phyloP scores from a whole-genome alignment of 345 rosid species.

The Linum lewisii region DNA sequence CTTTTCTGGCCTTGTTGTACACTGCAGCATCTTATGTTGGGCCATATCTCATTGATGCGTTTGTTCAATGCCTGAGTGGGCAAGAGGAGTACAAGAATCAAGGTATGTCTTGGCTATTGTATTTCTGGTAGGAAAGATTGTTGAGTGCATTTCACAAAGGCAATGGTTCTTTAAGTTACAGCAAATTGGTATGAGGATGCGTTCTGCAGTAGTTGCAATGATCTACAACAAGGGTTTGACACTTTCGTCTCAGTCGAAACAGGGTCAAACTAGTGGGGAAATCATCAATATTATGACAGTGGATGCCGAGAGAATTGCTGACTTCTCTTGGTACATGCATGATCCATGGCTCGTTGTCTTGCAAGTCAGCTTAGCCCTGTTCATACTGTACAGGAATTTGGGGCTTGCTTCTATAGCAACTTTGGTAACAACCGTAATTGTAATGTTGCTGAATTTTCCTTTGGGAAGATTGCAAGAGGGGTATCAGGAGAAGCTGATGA shows the following conservation, averaged over 20 bases:
- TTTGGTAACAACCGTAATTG: conserved; percentile 36
- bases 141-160: conserved; percentile 46
- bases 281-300: conserved; percentile 63
- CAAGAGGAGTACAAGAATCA: conserved; percentile 32
- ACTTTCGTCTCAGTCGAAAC: conserved; percentile 45
- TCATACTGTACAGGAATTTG: conserved; percentile 48
- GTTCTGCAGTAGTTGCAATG: conserved; percentile 40
- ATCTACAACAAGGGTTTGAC: conserved; percentile 56
- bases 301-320: conserved; percentile 55
- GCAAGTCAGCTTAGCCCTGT: conserved; percentile 44
- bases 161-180: conserved; percentile 51
- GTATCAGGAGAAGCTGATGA: conserved; percentile 62
- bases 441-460: conserved; percentile 50
- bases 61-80: conserved; percentile 54
- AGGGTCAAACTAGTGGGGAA: conserved; percentile 58
- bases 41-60: conserved; percentile 48
- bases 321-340: conserved; percentile 48
- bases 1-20: conserved; percentile 25
- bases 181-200: conserved; percentile 40
- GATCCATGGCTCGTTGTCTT: conserved; percentile 49
- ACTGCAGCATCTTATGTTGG: conserved; percentile 49
- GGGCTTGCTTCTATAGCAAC: conserved; percentile 53
- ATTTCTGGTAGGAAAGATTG: conserved; percentile 48
- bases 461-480: conserved; percentile 47
- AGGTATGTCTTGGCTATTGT: conserved; percentile 47